These are phyloP conservation scores for Astrothelium macrocarpum DNA, from an alignment of 495 filamentous ascomycete genomes.

Conservation along the genomic window DNA sequence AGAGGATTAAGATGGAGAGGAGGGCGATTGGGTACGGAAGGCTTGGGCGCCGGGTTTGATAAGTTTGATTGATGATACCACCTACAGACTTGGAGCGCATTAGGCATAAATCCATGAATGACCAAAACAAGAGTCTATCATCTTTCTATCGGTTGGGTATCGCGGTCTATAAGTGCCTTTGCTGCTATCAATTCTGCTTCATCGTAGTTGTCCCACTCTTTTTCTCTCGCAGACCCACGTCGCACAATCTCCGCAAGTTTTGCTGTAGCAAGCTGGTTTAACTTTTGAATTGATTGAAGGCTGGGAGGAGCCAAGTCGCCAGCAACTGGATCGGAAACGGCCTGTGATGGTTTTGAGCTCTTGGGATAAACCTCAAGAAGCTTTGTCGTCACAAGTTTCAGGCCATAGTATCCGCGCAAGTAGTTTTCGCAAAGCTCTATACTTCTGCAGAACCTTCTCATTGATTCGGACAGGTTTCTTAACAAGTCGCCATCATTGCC, in stretches of 20 bases:
- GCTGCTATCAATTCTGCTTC: conserved; percentile 69
- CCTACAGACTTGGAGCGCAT: background rate
- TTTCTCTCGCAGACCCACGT: conserved; percentile 46
- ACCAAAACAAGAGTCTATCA: conserved; percentile 8
- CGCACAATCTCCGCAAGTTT: conserved; percentile 70
- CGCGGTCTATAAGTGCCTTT: conserved; percentile 54
- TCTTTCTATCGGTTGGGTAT: conserved; percentile 26
- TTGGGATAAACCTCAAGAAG: conserved; percentile 22
- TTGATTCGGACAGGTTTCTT: conserved; percentile 54
- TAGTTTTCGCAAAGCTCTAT: conserved; percentile 92
- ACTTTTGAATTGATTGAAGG: conserved; percentile 47
- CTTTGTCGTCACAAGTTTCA: conserved; percentile 46
- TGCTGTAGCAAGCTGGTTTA: conserved; percentile 62
- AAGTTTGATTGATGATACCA: background rate
- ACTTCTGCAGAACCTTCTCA: conserved; percentile 77
- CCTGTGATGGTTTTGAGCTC: conserved; percentile 15
- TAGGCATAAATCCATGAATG: background rate
- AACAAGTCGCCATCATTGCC: conserved; percentile 32
- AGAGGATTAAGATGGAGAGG: background rate
- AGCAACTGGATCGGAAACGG: conserved; percentile 24
- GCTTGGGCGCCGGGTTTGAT: background rate
- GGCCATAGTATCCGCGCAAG: conserved; percentile 81
- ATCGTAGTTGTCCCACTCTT: conserved; percentile 62
- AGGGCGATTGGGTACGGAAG: background rate
- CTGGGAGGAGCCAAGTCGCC: conserved; percentile 30